Base-by-base conservation (phyloP, 352 stramenopile species). In the Pythium insidiosum region DNA sequence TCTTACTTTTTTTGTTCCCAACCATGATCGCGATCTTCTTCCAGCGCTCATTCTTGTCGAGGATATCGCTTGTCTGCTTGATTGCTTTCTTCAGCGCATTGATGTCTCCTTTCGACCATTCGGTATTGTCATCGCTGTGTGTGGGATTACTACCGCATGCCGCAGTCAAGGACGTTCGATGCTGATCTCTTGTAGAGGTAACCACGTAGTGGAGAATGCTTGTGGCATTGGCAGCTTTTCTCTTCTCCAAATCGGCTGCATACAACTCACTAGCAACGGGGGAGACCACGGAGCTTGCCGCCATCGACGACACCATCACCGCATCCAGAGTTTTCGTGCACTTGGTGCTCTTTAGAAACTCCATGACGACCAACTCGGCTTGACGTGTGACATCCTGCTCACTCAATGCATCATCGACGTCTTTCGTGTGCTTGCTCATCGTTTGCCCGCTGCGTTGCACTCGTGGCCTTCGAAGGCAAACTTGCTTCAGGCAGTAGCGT, bases 31-130 rank as follows among this genome's bases (percentile, higher is more conserved):
- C 71, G 33, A 88, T 86, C 34, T 80, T 47, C 26, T 77, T 84
- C 76, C 76, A 91, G 15, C 73, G 76, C 13, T 69, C 66, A 38
- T 76, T 87, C 51, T 85, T 91, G 47, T 89, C 72, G 16, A 73
- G 63, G 1, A 85, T 34, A 5, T 45, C 29, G 9, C 43, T 72
- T 0, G 76, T 88, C 39, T 78, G 70, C 47, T 88, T 88, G 49
- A 85, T 88, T 15, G 74, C 73, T 15, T 76, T 85, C 47, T 80
- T 84, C 21, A 91, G 58, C 0, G 57, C 38, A 30, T 44, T 61
- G 3, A 83, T 38, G 19, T 88, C 78, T 12, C 76, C 68, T 44
- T 78, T 79, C 0, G 52, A 73, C 74, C 78, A 88, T 11, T 61
- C 52, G 3, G 52, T n/a, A n/a, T n/a, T n/a, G n/a, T n/a, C n/a